Percentiles rank a stretch among this genome's conserved stretches.
These are phyloP conservation scores for Phytophthora foliorum DNA, from an alignment of 352 stramenopile genomes.

Conservation along the genomic window DNA sequence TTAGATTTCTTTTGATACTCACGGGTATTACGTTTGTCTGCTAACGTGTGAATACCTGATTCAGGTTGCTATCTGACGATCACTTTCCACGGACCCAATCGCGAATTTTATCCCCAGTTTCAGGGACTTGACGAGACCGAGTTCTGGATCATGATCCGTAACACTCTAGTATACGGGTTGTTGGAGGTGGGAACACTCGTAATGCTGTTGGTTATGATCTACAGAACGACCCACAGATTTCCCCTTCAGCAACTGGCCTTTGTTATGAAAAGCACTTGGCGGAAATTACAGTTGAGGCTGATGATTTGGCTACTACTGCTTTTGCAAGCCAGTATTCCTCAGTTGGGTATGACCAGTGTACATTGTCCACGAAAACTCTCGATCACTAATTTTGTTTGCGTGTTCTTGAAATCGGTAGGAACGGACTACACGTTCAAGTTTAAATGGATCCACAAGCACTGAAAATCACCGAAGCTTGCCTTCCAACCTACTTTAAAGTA, in stretches of 20 bases:
- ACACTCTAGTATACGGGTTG: constrained; percentile 21
- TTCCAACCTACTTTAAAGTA: no score
- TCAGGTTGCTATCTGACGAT: constrained; percentile 35
- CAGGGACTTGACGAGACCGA: constrained; percentile 7
- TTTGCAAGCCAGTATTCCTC: constrained; percentile 25
- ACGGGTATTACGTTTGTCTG: neutral
- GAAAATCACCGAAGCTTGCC: neutral
- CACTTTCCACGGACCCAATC: constrained; percentile 40
- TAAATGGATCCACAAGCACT: constrained; percentile 2
- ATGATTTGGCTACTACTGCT: constrained; percentile 33
- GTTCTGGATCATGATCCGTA: constrained; percentile 17
- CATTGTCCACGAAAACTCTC: neutral
- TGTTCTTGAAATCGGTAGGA: neutral
- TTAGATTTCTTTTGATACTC: neutral
- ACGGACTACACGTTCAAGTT: constrained; percentile 17
- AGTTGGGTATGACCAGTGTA: constrained; percentile 20
- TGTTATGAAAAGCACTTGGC: constrained; percentile 20
- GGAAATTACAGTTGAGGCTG: constrained; percentile 30
- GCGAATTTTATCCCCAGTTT: constrained; percentile 36
- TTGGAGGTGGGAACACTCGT: constrained; percentile 27
- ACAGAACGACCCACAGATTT: constrained; percentile 29
- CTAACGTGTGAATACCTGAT: neutral
- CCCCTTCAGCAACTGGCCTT: constrained; percentile 36
- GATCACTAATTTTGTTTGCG: neutral
- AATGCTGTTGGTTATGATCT: constrained; percentile 16